Base-by-base conservation (phyloP, 257 asterid genomes). In the Solanum chmielewskii region DNA sequence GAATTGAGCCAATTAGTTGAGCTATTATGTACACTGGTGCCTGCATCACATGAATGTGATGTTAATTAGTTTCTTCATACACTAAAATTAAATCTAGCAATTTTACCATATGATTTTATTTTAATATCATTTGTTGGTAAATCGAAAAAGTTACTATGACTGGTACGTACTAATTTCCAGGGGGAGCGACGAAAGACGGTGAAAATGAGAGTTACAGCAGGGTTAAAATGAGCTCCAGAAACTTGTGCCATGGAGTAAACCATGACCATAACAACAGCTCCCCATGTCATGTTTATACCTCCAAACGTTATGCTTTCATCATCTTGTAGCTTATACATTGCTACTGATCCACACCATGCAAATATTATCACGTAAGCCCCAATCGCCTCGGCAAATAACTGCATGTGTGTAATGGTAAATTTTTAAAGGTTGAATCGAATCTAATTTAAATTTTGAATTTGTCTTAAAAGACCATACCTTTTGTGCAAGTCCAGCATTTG, bases 161-260 rank as follows among this genome's bases (percentile, higher is more conserved):
- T n/a, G 14, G 37, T 25, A 2, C 69, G 25, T 18, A 96, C 99
- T 90, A 93, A 91, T 64, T 92, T 94, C 98, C 97, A 95, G 0
- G 96, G 93, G 33, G 95, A 92, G 1, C 94, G 93, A 1, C 93
- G 88, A 23, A 91, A 92, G 27, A 92, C 15, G 84, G 98, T 94
- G 78, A 83, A 90, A 44, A 95, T 78, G 86, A 96, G 2, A 3
- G 97, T 93, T 69, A 96, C 98, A 0, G 97, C 97, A 2, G 98
- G 98, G 78, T 96, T 96, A 69, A 96, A 94, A 86, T 96, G 99
- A n/a, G 96, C 99, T 31, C 97, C 98, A 18, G 98, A 96, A 1
- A 96, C 90, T 37, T 96, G 98, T 7, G 95, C 97, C 8, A 95
- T 89, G 0, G 97, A 44, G 47, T 95, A 95, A 77, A 94, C 39